A percentile compares a stretch with the other conserved stretches of the same genome.
These are phyloP conservation scores for Cerrena zonata DNA, from an alignment of 1,284 basidiomycete genomes.

Conservation along the genomic window DNA sequence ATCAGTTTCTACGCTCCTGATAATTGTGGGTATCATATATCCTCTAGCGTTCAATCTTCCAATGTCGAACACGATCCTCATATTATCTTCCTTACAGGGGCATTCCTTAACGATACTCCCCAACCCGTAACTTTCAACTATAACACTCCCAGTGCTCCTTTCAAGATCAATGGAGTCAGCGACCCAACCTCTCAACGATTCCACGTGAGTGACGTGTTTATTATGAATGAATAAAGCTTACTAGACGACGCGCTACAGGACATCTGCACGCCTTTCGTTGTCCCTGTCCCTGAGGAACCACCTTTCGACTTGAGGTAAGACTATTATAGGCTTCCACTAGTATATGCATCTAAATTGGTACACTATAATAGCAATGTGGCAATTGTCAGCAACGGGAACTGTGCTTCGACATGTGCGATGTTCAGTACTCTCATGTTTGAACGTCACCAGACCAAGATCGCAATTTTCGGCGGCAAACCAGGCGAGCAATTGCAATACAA, in stretches of 20 bases:
- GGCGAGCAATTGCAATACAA: slow-evolving; percentile 50
- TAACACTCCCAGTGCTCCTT: slow-evolving; percentile 39
- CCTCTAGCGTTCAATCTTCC: too few relatives aligned
- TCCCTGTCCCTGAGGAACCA: slow-evolving; percentile 43
- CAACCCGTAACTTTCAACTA: slow-evolving; percentile 45
- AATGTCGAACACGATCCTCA: background rate
- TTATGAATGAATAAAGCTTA: background rate
- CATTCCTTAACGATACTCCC: slow-evolving; percentile 48
- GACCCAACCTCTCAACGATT: slow-evolving; percentile 57
- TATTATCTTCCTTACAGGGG: slow-evolving; percentile 30
- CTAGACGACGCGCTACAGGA: slow-evolving; percentile 21
- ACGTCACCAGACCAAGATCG: slow-evolving; percentile 48
- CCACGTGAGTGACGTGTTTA: slow-evolving; percentile 32
- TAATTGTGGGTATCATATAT: too few relatives aligned
- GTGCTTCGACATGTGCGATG: slow-evolving; percentile 62
- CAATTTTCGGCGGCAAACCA: slow-evolving; percentile 57
- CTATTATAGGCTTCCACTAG: background rate
- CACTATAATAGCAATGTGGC: slow-evolving; percentile 42
- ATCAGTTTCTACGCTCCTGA: slow-evolving; percentile 42
- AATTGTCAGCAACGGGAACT: slow-evolving; percentile 47
- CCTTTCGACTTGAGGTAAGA: slow-evolving; percentile 49
- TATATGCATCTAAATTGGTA: background rate
- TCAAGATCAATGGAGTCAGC: slow-evolving; percentile 41
- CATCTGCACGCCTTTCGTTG: slow-evolving; percentile 33
- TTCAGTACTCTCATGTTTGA: slow-evolving; percentile 63